phyloP scores from a whole-genome alignment of 2,329 filamentous ascomycete genomes.

The Trichophyton verrucosum region DNA sequence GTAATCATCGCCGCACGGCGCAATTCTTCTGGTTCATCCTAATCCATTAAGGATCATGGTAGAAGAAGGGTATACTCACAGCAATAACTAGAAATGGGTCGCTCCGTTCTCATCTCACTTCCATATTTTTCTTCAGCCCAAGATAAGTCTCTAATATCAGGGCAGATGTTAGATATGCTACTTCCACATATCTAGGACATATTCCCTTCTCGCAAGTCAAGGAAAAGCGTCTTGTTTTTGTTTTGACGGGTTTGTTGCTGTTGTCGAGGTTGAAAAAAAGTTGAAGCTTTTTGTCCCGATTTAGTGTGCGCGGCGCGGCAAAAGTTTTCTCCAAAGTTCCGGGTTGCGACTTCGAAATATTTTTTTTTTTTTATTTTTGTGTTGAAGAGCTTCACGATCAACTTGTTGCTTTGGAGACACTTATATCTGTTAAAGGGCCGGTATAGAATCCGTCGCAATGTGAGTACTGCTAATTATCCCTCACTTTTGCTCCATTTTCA shows the following conservation, averaged over 20 bases:
- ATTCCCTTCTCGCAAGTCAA: not conserved
- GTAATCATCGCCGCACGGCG: constrained; percentile 35
- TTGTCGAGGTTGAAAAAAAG: not conserved
- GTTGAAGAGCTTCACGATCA: not conserved
- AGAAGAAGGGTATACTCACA: not conserved
- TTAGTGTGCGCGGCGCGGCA: constrained; percentile 1
- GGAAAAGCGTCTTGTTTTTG: not conserved
- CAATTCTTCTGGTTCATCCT: not conserved
- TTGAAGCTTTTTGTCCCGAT: not conserved
- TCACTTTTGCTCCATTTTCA: not conserved
- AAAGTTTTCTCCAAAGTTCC: not conserved
- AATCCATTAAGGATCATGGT: not conserved
- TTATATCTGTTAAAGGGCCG: not conserved
- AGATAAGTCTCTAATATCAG: not conserved
- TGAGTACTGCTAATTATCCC: not conserved
- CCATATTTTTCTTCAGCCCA: not conserved
- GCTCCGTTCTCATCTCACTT: not conserved
- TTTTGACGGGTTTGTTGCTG: not conserved
- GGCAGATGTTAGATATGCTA: not conserved
- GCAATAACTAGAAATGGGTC: not conserved
- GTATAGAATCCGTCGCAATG: not conserved
- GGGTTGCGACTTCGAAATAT: not conserved
- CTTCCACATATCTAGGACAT: not conserved
- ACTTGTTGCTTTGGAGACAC: not conserved
- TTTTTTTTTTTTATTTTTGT: not conserved